A percentile compares a stretch with the other conserved stretches of the same genome.
Conservation (phyloP, 139 green algal genomes). For the Picochlorum sp. region DNA sequence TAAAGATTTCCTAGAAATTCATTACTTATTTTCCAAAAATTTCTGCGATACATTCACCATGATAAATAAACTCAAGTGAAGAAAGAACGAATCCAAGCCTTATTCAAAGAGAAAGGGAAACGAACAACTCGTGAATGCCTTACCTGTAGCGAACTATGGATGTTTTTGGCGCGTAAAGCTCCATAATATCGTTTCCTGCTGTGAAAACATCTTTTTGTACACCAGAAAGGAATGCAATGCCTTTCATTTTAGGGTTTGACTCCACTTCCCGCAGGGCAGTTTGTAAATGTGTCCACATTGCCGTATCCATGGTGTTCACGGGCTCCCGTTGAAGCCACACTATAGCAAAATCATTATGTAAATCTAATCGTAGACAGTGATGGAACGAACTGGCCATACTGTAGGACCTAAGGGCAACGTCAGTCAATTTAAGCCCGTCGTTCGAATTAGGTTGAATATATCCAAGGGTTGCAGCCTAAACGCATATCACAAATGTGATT, state of each 20-base stretch:
- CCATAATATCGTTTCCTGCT: slow-evolving; percentile 54
- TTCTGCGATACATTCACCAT: slow-evolving; percentile 17
- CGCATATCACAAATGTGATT: too few relatives aligned
- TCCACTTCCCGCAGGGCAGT: slow-evolving; percentile 39
- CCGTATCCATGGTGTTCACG: slow-evolving; percentile 54
- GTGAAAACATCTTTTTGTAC: slow-evolving; percentile 67
- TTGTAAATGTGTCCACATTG: slow-evolving; percentile 48
- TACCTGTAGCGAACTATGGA: slow-evolving; percentile 24
- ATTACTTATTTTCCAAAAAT: slow-evolving; percentile 75
- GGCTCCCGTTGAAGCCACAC: slow-evolving; percentile 44
- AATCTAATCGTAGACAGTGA: not conserved
- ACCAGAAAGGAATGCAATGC: slow-evolving; percentile 56
- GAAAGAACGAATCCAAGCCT: not conserved
- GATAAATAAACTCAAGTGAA: not conserved
- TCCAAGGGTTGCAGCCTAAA: too few relatives aligned
- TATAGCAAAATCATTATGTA: slow-evolving; percentile 26
- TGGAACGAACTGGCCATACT: too few relatives aligned
- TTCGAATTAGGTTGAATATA: too few relatives aligned
- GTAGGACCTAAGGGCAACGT: too few relatives aligned
- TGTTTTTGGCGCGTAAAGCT: slow-evolving; percentile 74
- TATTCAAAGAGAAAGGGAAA: not conserved
- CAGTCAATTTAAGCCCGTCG: too few relatives aligned
- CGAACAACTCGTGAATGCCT: not conserved
- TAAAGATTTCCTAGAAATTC: slow-evolving; percentile 57
- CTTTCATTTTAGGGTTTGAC: slow-evolving; percentile 29